Evolutionary conservation across 2,329 filamentous ascomycete genomes (phyloP).

Genomic region (Colletotrichum chlorophyti): DNA sequence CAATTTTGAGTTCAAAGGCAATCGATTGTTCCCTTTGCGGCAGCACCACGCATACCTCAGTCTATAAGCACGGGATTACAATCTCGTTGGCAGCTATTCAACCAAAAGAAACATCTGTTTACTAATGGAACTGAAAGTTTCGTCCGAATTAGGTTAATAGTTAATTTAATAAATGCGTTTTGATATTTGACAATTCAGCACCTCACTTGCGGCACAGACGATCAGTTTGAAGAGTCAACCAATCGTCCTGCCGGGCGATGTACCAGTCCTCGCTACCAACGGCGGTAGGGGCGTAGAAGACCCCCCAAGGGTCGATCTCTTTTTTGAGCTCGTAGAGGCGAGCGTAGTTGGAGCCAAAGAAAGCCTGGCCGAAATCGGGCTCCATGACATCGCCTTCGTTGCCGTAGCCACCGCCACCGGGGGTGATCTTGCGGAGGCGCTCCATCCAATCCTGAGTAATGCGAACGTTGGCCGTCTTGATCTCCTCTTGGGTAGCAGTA

Average conservation of each 20-base stretch:
- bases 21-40: too few relatives aligned
- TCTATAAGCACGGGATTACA: too few relatives aligned
- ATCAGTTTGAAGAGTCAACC: slow-evolving; percentile 26
- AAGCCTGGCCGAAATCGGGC: slow-evolving; percentile 37
- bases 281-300: slow-evolving; percentile 38
- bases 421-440: slow-evolving; percentile 36
- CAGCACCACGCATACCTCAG: too few relatives aligned
- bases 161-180: too few relatives aligned
- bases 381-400: slow-evolving; percentile 42
- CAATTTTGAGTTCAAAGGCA: too few relatives aligned
- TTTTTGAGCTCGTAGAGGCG: slow-evolving; percentile 37
- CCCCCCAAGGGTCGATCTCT: slow-evolving; percentile 36
- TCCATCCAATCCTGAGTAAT: slow-evolving; percentile 39
- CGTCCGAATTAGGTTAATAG: too few relatives aligned
- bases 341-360: slow-evolving; percentile 39
- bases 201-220: slow-evolving; percentile 19
- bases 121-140: too few relatives aligned
- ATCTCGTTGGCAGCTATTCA: too few relatives aligned
- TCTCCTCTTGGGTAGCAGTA: slow-evolving; percentile 16
- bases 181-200: neutral
- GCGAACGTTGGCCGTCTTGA: slow-evolving; percentile 34
- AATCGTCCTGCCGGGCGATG: slow-evolving; percentile 28
- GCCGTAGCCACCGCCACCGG: slow-evolving; percentile 35
- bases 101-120: too few relatives aligned
- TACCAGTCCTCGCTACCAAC: slow-evolving; percentile 38